phyloP scores from a whole-genome alignment of 2,329 filamentous ascomycete genomes.

The Gnomoniopsis smithogilvyi region DNA sequence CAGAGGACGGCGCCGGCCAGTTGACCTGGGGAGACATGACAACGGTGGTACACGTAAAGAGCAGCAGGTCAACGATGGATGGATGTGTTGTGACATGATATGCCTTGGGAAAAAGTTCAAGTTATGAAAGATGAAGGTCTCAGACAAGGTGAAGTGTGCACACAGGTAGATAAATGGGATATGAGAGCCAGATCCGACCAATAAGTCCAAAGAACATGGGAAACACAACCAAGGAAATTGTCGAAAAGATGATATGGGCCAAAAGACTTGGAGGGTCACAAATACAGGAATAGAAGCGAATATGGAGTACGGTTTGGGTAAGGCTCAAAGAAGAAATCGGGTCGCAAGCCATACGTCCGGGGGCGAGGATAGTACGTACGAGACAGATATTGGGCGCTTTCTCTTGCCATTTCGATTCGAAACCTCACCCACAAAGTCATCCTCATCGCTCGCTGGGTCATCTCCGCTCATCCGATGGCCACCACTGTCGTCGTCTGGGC shows the following conservation, averaged over 20 bases:
- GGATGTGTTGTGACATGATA: conserved; percentile 4
- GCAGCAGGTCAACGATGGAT: not conserved
- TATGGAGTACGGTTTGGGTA: not conserved
- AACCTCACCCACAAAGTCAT: conserved; percentile 40
- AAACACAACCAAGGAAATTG: not conserved
- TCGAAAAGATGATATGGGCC: not conserved
- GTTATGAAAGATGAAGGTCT: not conserved
- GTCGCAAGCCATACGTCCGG: not conserved
- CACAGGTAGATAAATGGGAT: conserved; percentile 6
- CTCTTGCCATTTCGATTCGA: conserved; percentile 47
- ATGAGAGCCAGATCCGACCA: not conserved
- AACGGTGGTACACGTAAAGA: not conserved
- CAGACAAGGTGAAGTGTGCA: conserved; percentile 7
- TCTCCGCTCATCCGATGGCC: conserved; percentile 23
- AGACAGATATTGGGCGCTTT: conserved; percentile 59
- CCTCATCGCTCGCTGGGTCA: conserved; percentile 45
- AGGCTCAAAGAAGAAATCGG: conserved; percentile 19
- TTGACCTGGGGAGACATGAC: conserved; percentile 13
- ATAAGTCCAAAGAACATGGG: not conserved
- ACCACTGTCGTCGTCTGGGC: conserved; percentile 9
- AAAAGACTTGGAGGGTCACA: conserved; percentile 4
- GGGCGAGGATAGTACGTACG: conserved; percentile 40
- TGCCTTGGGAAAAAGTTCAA: not conserved
- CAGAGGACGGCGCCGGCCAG: conserved; percentile 12
- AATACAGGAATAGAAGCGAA: conserved; percentile 1